Evolutionary conservation across 2,329 filamentous ascomycete species (phyloP).

Genomic region (Coniosporium tulheliwenetii): DNA sequence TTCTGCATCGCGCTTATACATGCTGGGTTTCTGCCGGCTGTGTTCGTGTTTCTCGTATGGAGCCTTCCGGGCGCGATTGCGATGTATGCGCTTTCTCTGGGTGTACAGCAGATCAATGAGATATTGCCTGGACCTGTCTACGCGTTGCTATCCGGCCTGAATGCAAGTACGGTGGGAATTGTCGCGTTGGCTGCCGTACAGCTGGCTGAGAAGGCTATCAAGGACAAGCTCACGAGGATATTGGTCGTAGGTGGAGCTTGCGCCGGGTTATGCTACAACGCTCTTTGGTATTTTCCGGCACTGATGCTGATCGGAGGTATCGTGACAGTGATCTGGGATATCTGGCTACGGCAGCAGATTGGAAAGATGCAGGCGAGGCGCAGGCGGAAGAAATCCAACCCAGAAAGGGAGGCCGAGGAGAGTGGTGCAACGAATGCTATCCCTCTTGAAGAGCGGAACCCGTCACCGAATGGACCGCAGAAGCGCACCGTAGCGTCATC

Average conservation of each 20-base stretch:
- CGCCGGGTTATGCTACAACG: conserved; percentile 54
- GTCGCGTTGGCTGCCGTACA: conserved; percentile 53
- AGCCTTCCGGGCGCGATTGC: conserved; percentile 54
- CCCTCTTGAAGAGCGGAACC: not conserved
- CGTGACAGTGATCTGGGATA: conserved; percentile 40
- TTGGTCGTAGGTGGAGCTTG: conserved; percentile 48
- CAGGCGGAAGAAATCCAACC: conserved; percentile 6
- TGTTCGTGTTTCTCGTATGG: conserved; percentile 49
- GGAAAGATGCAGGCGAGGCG: conserved; percentile 13
- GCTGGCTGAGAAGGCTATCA: conserved; percentile 51
- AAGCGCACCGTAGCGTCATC: conserved; percentile 6
- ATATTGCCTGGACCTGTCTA: conserved; percentile 47
- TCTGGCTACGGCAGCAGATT: conserved; percentile 29
- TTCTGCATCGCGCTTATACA: conserved; percentile 53
- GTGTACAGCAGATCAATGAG: conserved; percentile 43
- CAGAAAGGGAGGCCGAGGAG: conserved; percentile 8
- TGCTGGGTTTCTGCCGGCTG: conserved; percentile 39
- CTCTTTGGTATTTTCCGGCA: conserved; percentile 60
- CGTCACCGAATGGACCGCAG: conserved; percentile 2
- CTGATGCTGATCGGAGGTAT: conserved; percentile 43
- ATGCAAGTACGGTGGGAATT: conserved; percentile 56
- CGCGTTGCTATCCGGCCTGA: conserved; percentile 54
- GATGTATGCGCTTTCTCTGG: conserved; percentile 53
- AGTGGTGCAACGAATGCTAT: conserved; percentile 3
- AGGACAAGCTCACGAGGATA: conserved; percentile 44